Evolutionary conservation across 805 yeast species (phyloP).

Genomic region (Candida germanica): DNA sequence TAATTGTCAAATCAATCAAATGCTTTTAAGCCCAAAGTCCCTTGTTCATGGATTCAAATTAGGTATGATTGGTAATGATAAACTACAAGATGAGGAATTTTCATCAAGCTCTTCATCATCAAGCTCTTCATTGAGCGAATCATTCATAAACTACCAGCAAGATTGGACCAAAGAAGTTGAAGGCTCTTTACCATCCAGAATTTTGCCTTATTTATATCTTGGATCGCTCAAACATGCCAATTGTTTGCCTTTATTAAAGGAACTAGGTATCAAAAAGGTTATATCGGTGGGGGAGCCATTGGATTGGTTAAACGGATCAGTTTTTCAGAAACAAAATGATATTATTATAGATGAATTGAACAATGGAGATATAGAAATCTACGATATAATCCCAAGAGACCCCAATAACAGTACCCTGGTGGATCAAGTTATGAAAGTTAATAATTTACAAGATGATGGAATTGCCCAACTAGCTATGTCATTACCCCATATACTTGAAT

Average conservation of each 20-base stretch:
- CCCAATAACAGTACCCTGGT: conserved; percentile 17
- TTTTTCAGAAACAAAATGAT: conserved; percentile 24
- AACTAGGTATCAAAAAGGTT: conserved; percentile 67
- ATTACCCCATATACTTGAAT: conserved; percentile 61
- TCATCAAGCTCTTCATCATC: conserved; percentile 5
- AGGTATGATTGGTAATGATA: neutral
- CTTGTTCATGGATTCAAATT: neutral
- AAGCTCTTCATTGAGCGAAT: conserved; percentile 2
- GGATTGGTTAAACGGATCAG: conserved; percentile 52
- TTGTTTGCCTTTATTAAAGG: conserved; percentile 56
- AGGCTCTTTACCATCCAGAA: conserved; percentile 81
- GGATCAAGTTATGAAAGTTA: conserved; percentile 55
- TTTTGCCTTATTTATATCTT: conserved; percentile 77
- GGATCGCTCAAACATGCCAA: conserved; percentile 86
- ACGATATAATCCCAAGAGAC: conserved; percentile 22
- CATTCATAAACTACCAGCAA: neutral
- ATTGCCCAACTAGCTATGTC: conserved; percentile 68
- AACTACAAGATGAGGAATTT: conserved; percentile 2
- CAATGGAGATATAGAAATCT: conserved; percentile 31
- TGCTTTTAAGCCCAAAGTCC: conserved; percentile 21
- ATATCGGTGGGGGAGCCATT: conserved; percentile 84
- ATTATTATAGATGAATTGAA: conserved; percentile 21
- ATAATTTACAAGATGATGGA: conserved; percentile 87
- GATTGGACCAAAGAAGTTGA: conserved; percentile 42
- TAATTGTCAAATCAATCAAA: conserved; percentile 31